phyloP scores from a whole-genome alignment of 805 yeast species.

The Barnettozyma botsteinii region DNA sequence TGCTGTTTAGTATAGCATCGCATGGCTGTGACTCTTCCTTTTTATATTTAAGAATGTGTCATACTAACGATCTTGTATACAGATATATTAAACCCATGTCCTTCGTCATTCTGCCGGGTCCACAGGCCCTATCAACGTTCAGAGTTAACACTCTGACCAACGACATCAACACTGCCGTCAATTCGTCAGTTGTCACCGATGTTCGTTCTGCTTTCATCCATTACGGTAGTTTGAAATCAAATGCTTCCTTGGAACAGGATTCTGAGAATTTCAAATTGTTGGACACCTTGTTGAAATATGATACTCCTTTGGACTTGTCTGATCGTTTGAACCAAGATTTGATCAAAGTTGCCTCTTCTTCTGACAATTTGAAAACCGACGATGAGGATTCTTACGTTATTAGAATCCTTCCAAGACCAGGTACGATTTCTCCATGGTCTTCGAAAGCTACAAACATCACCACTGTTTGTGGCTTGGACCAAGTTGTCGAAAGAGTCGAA shows the following conservation, averaged over 20 bases:
- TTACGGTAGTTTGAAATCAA: constrained; percentile 55
- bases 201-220: constrained; percentile 76
- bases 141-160: constrained; percentile 68
- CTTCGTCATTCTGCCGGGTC: constrained; percentile 70
- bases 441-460: constrained; percentile 96
- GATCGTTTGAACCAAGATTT: constrained; percentile 41
- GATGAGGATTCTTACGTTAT: constrained; percentile 50
- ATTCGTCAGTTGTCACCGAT: constrained; percentile 55
- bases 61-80: not conserved
- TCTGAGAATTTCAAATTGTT: constrained; percentile 43
- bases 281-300: constrained; percentile 66
- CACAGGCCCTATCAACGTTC: constrained; percentile 82
- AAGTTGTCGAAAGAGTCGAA: constrained; percentile 76
- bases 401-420: constrained; percentile 83
- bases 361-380: constrained; percentile 27
- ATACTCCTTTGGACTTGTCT: constrained; percentile 49
- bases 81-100: constrained; percentile 24
- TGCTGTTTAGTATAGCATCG: too few species aligned
- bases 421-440: constrained; percentile 98
- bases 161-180: constrained; percentile 67
- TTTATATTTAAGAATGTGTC: too few species aligned
- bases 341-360: constrained; percentile 30
- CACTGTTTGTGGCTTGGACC: constrained; percentile 75
- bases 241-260: constrained; percentile 21
- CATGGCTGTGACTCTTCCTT: not conserved